Evolutionary conservation across 371 early-diverging fungal species (phyloP), one percentile per base, ranked within the genome.

Genomic region (Mucor lusitanicus): DNA sequence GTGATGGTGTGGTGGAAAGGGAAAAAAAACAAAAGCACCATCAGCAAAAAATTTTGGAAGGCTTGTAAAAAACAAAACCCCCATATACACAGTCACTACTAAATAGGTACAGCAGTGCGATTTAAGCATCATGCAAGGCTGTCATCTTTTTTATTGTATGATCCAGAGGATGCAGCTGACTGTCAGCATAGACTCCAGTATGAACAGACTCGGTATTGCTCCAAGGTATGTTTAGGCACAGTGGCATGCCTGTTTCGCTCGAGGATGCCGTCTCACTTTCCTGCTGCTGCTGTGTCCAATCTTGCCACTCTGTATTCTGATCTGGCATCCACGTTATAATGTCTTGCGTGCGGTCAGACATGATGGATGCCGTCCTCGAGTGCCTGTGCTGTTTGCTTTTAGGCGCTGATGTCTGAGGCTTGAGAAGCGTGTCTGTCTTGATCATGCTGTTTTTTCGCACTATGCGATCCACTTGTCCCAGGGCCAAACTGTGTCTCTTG

Each of bases 1-100:
- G 37, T 15, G 23, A 60, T 54, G 28, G 13, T 55, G 23, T 64
- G 53, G 30, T 23, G 44, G 61, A 70, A 28, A n/a, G 42, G 17
- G 8, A 32, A 32, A n/a, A 30, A n/a, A 48, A 65, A 65, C 39
- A 6, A 33, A 33, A 33, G 8, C 30, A 30, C 3, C 30, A 30
- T 6, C 17, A 54, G 44, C 50, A 59, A 53, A 63, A 63, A 54
- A 53, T 63, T 63, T 63, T 68, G 57, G 63, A 57, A 68, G 64
- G 59, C 63, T 65, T 65, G 25, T 50, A 50, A 50, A 50, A 21
- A 8, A 30, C 33, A 33, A 33, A 12, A 50, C 12, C 9, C n/a
- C 2, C 44, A 25, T 12, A 25, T 50, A 25, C 50, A 50, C 50
- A 50, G 50, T 50, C 50, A 50, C 50, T 25, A 13, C 15, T 17